Base-by-base conservation (phyloP, 164 flowering plant species). In the Vitis rotundifolia region DNA sequence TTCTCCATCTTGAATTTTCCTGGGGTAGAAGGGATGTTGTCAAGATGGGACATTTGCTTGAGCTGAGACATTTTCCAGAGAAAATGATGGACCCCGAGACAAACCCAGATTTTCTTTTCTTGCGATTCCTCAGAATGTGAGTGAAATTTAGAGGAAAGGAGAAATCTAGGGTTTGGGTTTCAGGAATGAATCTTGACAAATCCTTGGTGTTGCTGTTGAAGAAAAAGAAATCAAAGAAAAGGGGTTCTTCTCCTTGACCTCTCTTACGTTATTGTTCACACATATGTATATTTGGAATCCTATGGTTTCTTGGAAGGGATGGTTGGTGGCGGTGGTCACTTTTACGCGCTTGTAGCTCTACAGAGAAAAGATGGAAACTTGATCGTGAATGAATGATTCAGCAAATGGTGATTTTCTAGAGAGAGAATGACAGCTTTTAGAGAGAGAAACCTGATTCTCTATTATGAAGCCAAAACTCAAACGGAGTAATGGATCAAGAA, bases 1-100 rank as follows among this genome's bases (percentile, higher is more conserved):
- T 79, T 94, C 8, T 94, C 98, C 85, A 90, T 86, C 90, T 93
- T 94, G 89, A 94, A 89, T 69, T 94, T 94, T 1, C 99, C 99
- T 2, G 99, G 97, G 0, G 97, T 91, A 3, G 97, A 90, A 1
- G 99, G 97, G 49, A 77, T 80, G 80, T 80, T 71, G 69, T 92
- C 97, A 48, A 82, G 85, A 74, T 85, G 88, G 5, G 89, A 81
- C 71, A 78, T 76, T 61, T 76, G 76, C 75, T 81, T 86, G 79
- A 85, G 80, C 79, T 84, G 85, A 15, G 82, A 77, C 85, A 77
- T 79, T 80, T 54, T 22, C 76, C 59, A 11, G 49, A 31, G 66
- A 63, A 63, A 63, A 64, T 48, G 44, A 26, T 5, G 16, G 48
- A 31, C 9, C 55, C 55, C 19, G 56, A 28, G 51, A 61, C 60